Percentiles rank a stretch among this genome's conserved stretches.
Conservation (phyloP, 2,329 filamentous ascomycete genomes). For the Aspergillus quadricinctus region DNA sequence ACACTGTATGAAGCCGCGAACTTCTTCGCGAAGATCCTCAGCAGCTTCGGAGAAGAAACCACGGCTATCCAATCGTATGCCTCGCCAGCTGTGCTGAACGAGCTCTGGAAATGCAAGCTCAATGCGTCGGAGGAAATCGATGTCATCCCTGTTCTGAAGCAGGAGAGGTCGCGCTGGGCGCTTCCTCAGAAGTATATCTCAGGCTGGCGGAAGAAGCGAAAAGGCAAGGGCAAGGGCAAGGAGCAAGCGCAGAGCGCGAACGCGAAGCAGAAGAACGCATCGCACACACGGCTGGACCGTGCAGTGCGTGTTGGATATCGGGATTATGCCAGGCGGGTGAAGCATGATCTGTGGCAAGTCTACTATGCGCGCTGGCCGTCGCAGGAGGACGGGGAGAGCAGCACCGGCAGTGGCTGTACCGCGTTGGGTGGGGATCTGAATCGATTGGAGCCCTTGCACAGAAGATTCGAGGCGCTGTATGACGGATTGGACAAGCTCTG, state of each 20-base stretch:
- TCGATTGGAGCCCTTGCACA: neutral
- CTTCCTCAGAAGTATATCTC: neutral
- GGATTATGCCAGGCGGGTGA: neutral
- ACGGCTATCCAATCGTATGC: neutral
- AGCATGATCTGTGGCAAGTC: neutral
- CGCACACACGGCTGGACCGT: neutral
- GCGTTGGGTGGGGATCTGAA: neutral
- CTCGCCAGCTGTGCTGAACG: neutral
- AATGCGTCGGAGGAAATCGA: neutral
- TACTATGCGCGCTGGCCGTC: neutral
- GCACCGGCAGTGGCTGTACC: neutral
- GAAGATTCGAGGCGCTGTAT: neutral
- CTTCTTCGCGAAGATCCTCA: constrained; percentile 16
- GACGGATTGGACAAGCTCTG: neutral
- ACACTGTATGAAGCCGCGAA: constrained; percentile 13
- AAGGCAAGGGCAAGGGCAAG: neutral
- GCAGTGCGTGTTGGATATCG: neutral
- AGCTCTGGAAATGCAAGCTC: constrained; percentile 6
- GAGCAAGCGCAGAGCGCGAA: neutral
- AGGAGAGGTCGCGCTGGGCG: neutral
- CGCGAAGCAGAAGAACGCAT: neutral
- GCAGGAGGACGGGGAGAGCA: neutral
- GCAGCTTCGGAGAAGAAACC: constrained; percentile 5
- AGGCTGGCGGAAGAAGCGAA: neutral
- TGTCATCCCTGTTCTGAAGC: neutral